Conservation (phyloP, 164 flowering plant genomes). For the Macadamia integrifolia region DNA sequence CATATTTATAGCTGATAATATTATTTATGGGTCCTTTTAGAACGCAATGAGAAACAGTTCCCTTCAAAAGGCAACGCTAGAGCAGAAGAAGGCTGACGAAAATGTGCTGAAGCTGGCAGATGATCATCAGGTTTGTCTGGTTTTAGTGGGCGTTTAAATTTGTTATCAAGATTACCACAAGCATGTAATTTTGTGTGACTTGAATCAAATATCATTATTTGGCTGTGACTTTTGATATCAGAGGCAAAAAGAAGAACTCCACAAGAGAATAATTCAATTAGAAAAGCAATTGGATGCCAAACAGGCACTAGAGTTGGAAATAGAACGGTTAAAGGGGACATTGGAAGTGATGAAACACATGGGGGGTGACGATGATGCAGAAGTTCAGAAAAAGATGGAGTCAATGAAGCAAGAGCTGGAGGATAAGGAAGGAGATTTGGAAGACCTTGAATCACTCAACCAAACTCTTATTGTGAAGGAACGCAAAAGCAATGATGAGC, state of each 20-base stretch:
- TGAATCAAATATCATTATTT: neutral
- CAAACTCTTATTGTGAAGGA: constrained; percentile 52
- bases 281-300: constrained; percentile 61
- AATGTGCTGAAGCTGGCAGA: constrained; percentile 52
- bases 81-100: constrained; percentile 62
- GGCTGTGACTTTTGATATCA: constrained; percentile 22
- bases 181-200: too few species aligned
- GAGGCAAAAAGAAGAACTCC: constrained; percentile 58
- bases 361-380: constrained; percentile 47
- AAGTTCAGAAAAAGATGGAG: constrained; percentile 35
- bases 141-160: neutral
- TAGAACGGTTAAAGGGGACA: constrained; percentile 60
- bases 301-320: constrained; percentile 72
- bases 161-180: neutral
- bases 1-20: neutral
- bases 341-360: constrained; percentile 57
- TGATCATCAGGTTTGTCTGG: constrained; percentile 53
- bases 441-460: constrained; percentile 28
- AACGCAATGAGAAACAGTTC: constrained; percentile 32
- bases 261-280: constrained; percentile 38
- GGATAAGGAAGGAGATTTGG: constrained; percentile 56
- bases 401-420: constrained; percentile 29
- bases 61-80: constrained; percentile 48
- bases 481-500: constrained; percentile 53
- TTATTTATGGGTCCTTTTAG: constrained; percentile 25